Base-by-base conservation (phyloP, 495 filamentous ascomycete species). In the Entonaema liquescens region DNA sequence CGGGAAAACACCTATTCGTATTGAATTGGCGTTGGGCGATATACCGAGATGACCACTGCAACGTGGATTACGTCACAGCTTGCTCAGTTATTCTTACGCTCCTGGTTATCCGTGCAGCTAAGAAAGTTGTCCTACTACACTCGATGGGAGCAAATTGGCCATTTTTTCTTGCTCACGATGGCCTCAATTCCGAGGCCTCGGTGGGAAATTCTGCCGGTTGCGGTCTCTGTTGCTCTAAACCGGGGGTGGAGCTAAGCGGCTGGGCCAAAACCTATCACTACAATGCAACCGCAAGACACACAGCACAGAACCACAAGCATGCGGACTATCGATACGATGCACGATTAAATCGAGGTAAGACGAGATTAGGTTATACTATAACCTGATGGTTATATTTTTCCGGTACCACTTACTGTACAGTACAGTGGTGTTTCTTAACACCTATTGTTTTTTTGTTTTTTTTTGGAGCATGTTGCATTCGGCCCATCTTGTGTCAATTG, bases 271-370 rank as follows among this genome's bases (percentile, higher is more conserved):
- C n/a, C n/a, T n/a, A 17, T 68, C 65, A 68, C 70, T 53, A 59
- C 55, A 61, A 68, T 72, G 65, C 56, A 72, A 72, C 70, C 65
- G 70, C 70, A 72, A 72, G 55, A 61, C 65, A 68, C 70, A 60
- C 60, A 47, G 49, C 26, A 36, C 42, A 65, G 11, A 38, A 52
- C 64, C 23, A 60, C 55, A 38, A 31, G 59, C 65, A 42, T 47
- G 33, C 21, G 50, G 49, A 31, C 19, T 68, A 65, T 60, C 65
- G 36, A 61, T 53, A 68, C 19, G 61, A 65, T 68, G 65, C 70
- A 65, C 58, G 40, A 57, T 65, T 68, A 7, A 61, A 50, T 65
- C 65, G 25, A 72, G 68, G 59, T 50, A 65, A 63, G 60, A 55
- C 61, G 29, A 19, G 19, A 17, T 61, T 42, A 13, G 36, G 19